Conservation (phyloP, 2,329 filamentous ascomycete genomes). For the Cytospora piceae region DNA sequence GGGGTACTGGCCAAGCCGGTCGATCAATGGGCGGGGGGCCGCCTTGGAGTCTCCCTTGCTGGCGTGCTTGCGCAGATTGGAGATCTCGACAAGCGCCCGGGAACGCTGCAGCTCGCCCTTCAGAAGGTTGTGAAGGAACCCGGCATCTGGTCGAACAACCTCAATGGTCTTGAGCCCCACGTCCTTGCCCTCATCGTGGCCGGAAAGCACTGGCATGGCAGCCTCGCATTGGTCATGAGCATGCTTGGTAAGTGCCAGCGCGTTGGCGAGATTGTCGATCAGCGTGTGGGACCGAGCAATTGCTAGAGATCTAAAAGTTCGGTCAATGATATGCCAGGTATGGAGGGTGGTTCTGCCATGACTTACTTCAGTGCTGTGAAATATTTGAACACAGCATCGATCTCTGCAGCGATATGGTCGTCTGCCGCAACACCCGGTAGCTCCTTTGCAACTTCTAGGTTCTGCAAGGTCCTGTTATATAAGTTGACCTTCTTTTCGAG, state of each 20-base stretch:
- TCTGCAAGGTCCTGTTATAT: conserved; percentile 90
- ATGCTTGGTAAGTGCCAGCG: conserved; percentile 81
- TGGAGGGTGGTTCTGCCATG: not conserved
- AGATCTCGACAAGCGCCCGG: conserved; percentile 83
- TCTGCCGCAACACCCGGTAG: conserved; percentile 90
- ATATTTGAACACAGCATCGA: conserved; percentile 79
- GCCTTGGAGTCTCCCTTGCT: conserved; percentile 46
- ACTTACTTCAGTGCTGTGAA: conserved; percentile 85
- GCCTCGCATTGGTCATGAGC: conserved; percentile 65
- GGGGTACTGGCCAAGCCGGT: conserved; percentile 77
- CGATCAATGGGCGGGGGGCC: conserved; percentile 63
- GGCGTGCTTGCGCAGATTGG: conserved; percentile 59
- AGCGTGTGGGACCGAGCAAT: conserved; percentile 84
- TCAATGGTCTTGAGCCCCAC: conserved; percentile 67
- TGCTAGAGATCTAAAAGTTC: conserved; percentile 68
- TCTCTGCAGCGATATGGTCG: conserved; percentile 70
- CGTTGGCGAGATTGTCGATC: conserved; percentile 71
- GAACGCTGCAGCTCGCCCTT: conserved; percentile 76
- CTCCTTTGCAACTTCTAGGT: conserved; percentile 86
- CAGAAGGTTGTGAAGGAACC: conserved; percentile 65
- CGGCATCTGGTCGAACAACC: conserved; percentile 62
- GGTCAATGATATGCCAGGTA: conserved; percentile 23
- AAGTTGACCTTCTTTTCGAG: conserved; percentile 86
- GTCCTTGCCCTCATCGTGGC: conserved; percentile 40
- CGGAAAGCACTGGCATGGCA: conserved; percentile 53